Percentiles rank a stretch among this genome's conserved stretches.
Conservation (phyloP, 2,329 filamentous ascomycete genomes). For the Tothia fuscella region DNA sequence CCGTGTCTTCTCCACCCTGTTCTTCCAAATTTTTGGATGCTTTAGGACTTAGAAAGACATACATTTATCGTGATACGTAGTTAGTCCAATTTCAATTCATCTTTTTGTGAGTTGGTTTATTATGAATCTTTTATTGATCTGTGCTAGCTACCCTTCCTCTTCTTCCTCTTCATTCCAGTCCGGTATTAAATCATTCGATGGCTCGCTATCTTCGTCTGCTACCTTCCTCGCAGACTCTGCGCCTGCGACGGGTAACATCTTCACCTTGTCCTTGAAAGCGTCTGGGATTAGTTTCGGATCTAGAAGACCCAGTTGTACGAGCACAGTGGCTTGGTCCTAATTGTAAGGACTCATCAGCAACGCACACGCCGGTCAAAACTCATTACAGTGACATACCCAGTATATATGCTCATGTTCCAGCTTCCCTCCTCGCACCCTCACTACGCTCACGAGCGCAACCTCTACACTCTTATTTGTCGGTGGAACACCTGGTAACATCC, state of each 20-base stretch:
- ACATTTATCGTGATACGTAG: not conserved
- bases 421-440: slow-evolving; percentile 40
- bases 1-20: slow-evolving; percentile 11
- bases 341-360: too few relatives aligned
- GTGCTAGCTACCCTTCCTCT: not conserved
- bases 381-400: too few relatives aligned
- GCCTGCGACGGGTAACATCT: slow-evolving; percentile 35
- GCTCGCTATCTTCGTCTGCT: slow-evolving; percentile 30
- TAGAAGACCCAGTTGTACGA: slow-evolving; percentile 46
- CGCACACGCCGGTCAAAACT: too few relatives aligned
- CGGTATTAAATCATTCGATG: slow-evolving; percentile 35
- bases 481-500: slow-evolving; percentile 47
- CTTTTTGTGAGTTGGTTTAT: not conserved
- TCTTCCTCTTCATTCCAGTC: slow-evolving; percentile 23
- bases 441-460: slow-evolving; percentile 44
- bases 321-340: slow-evolving; percentile 49
- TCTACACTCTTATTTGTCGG: slow-evolving; percentile 46
- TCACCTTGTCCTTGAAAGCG: slow-evolving; percentile 25
- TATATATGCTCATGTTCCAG: slow-evolving; percentile 47
- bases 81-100: not conserved
- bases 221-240: slow-evolving; percentile 35
- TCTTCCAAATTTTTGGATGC: not conserved
- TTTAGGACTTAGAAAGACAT: slow-evolving; percentile 9
- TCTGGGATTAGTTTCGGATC: slow-evolving; percentile 43
- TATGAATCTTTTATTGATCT: not conserved